Base-by-base conservation (phyloP, 2,329 filamentous ascomycete genomes). In the Stagonosporopsis tanaceti region DNA sequence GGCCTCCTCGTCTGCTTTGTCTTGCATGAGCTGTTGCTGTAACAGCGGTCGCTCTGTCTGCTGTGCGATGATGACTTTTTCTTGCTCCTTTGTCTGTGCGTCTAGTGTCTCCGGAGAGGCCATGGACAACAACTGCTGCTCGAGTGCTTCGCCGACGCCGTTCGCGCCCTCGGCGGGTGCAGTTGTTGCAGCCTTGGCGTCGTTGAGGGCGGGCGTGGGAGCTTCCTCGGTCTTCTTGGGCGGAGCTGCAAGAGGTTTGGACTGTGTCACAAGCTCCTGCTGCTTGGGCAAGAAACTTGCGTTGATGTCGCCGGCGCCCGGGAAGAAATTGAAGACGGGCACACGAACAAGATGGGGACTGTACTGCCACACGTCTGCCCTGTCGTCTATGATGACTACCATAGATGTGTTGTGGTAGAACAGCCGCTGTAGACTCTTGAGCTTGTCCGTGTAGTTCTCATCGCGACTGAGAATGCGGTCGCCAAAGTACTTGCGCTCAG, bases 351-450 rank as follows among this genome's bases (percentile, higher is more conserved):
- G 84, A 70, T 99, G 97, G 5, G 90, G 86, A 66, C 90, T 89
- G 83, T 97, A 98, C 65, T 89, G 87, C 95, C 95, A 99, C 7
- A 99, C 94, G 74, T 99, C 95, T 50, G 92, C 92, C 65, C 95
- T 87, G 77, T 99, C 95, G 73, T 99, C 95, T 64, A 99, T 99
- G 68, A 99, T 97, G 57, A 97, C 93, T 0, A 97, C 96, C 95
- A 99, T 99, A 77, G 96, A 94, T 6, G 94, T 98, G 77, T 96
- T 96, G 58, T 97, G 92, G 5, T 96, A 95, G 75, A 99, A 99
- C 14, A 99, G 79, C 7, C 95, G 87, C 72, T 95, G 91, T 28
- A 99, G 81, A 65, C 89, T 95, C 82, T 99, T 99, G 57, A 90
- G 88, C 2, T 89, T 91, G 76, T 98, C 88, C 75, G 90, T 97